Conservation (phyloP, 495 filamentous ascomycete species). For the Cercophora scortea region DNA sequence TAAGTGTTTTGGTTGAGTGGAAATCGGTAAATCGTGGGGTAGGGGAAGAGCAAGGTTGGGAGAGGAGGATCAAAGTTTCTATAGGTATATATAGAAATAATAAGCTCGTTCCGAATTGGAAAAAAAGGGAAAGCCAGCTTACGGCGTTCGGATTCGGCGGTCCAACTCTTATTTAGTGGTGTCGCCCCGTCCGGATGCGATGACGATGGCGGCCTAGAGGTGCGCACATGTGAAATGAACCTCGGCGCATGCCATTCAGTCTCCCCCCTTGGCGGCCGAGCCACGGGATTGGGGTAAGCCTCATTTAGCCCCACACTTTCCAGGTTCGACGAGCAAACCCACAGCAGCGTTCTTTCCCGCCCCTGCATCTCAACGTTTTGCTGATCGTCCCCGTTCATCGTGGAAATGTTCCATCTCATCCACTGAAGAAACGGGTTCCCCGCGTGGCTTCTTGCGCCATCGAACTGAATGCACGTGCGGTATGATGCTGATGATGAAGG, state of each 20-base stretch:
- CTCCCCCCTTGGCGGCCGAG: neutral
- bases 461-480: no score
- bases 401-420: no score
- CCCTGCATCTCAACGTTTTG: no score
- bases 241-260: constrained; percentile 13
- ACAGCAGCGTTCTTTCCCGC: no score
- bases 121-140: neutral
- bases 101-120: neutral
- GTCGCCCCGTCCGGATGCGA: constrained; percentile 9
- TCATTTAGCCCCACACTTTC: no score
- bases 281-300: no score
- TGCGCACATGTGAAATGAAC: constrained; percentile 21
- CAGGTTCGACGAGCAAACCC: no score
- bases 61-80: neutral
- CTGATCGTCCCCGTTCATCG: no score
- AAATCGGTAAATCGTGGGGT: constrained; percentile 18
- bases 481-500: no score
- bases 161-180: neutral
- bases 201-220: constrained; percentile 9
- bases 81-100: no score
- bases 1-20: neutral
- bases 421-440: no score
- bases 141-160: neutral
- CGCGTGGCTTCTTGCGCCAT: no score
- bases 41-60: neutral